Evolutionary conservation across 139 green algal genomes (phyloP).

Genomic region (Gonium pectorale): DNA sequence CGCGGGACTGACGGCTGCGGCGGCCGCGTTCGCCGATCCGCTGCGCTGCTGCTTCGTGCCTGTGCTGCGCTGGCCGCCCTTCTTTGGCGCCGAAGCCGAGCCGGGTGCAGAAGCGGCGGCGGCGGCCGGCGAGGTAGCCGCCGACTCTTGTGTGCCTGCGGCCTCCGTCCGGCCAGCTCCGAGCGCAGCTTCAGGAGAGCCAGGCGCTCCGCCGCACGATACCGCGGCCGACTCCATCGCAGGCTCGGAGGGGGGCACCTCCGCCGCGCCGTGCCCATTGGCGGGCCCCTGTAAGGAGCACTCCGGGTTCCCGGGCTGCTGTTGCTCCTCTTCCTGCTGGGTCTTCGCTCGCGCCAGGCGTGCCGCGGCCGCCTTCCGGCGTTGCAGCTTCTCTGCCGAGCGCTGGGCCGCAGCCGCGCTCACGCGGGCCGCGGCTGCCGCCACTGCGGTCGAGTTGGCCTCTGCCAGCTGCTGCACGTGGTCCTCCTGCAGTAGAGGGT

Average conservation of each 20-base stretch:
- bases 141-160: too few relatives aligned
- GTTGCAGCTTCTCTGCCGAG: not conserved
- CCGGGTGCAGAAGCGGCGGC: not conserved
- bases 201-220: too few relatives aligned
- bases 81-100: not conserved
- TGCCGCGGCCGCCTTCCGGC: not conserved
- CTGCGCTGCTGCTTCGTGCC: not conserved
- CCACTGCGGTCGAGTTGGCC: not conserved
- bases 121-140: too few relatives aligned
- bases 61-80: not conserved
- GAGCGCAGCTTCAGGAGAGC: too few relatives aligned
- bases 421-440: not conserved
- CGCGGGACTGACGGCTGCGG: not conserved
- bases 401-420: not conserved
- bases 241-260: too few relatives aligned
- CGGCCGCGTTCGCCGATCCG: not conserved
- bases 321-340: constrained; percentile 1
- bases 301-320: constrained; percentile 3
- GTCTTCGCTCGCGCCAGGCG: not conserved
- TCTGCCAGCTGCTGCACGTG: constrained; percentile 11
- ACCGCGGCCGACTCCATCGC: too few relatives aligned
- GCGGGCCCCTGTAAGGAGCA: too few relatives aligned
- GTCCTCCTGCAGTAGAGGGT: too few relatives aligned
- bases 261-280: too few relatives aligned
- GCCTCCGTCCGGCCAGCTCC: too few relatives aligned